Base-by-base conservation (phyloP, 108 stramenopile species). In the Poteriospumella lacustris region DNA sequence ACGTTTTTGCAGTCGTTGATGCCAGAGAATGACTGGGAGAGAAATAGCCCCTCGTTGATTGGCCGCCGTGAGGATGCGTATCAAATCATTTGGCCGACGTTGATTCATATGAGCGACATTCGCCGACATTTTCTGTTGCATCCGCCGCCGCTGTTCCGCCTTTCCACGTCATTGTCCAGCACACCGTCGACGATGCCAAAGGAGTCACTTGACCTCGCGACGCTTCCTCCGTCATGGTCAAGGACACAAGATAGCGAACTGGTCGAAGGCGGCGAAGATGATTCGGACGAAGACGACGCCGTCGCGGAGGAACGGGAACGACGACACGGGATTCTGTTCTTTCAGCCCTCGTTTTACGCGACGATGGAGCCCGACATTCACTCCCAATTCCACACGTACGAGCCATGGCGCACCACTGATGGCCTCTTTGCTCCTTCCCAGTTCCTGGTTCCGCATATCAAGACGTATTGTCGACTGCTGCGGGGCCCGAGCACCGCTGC, bases 291-390 rank as follows among this genome's bases (percentile, higher is more conserved):
- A 15, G 24, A 56, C 15, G 24, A 24, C 15, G 15, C 24, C 15
- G 15, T 15, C 24, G 15, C 52, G 52, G 24, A 56, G 24, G 24
- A 24, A 24, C 52, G 52, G 24, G 24, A 15, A 56, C 19, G 19
- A 56, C 19, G 15, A 15, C 24, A 56, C 24, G 52, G 60, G 9
- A 64, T 64, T 3, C 31, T 64, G 3, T 64, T 64, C 31, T 33
- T 64, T 12, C 60, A 64, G 28, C 60, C 60, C 36, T 34, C 33
- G 5, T 5, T 5, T 24, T 64, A 34, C 9, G 60, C 60, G 3
- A 12, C 31, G 3, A 64, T 64, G 60, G 60, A 64, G 36, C 33
- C 60, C 5, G 60, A 64, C 36, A 64, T 64, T 24, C 60, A 64
- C 31, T 12, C 60, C 5, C 60, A 64, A 24, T 31, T 64, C 5